Conservation (phyloP, 768 basidiomycete species). For the Hemileccinum impolitum region DNA sequence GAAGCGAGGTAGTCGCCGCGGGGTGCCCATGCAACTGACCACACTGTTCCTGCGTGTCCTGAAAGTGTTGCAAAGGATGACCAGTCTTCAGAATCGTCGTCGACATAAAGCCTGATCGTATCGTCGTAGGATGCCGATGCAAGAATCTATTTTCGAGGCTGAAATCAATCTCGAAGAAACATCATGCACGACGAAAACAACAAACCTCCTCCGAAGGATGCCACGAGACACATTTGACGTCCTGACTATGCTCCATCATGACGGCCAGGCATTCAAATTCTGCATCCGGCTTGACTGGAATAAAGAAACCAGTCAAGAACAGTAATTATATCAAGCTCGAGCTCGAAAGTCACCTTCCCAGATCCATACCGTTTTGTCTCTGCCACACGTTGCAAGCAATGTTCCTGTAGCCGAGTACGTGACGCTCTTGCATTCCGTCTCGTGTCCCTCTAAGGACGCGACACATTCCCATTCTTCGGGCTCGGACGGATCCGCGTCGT, state of each 20-base stretch:
- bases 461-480: constrained; percentile 83
- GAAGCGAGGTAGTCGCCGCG: constrained; percentile 79
- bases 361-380: constrained; percentile 98
- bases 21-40: constrained; percentile 83
- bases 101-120: constrained; percentile 87
- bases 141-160: constrained; percentile 61
- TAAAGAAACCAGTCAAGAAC: background rate
- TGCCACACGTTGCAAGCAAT: constrained; percentile 87
- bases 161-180: constrained; percentile 7
- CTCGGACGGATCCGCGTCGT: constrained; percentile 29
- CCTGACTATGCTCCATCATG: constrained; percentile 94
- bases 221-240: constrained; percentile 94
- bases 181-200: constrained; percentile 15
- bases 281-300: constrained; percentile 77
- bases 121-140: constrained; percentile 98
- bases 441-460: constrained; percentile 87
- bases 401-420: constrained; percentile 74
- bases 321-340: background rate
- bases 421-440: constrained; percentile 93
- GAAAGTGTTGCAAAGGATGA: constrained; percentile 77
- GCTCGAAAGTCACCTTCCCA: constrained; percentile 76
- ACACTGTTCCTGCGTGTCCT: constrained; percentile 87
- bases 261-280: constrained; percentile 96
- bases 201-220: constrained; percentile 96
- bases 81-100: constrained; percentile 96